phyloP scores from a whole-genome alignment of 805 yeast species.

The Starmerella geochares region DNA sequence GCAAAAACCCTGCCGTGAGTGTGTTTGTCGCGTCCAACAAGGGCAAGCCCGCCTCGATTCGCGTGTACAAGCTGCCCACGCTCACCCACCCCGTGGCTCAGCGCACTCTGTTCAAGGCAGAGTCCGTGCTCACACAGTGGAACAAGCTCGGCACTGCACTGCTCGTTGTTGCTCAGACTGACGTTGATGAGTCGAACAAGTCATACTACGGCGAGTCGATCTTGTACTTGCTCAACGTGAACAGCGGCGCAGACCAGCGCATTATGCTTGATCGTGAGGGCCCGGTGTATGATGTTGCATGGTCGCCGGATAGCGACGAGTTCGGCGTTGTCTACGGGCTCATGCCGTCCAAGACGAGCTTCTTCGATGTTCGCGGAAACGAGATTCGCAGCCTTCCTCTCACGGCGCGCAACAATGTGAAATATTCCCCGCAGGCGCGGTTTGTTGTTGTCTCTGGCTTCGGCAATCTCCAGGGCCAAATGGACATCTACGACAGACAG shows the following conservation, averaged over 20 bases:
- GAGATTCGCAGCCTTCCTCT: slow-evolving; percentile 71
- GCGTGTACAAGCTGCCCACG: slow-evolving; percentile 71
- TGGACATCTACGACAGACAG: slow-evolving; percentile 87
- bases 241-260: slow-evolving; percentile 70
- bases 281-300: slow-evolving; percentile 92
- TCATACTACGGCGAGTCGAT: slow-evolving; percentile 96
- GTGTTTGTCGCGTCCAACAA: slow-evolving; percentile 76
- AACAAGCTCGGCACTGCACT: slow-evolving; percentile 88
- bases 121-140: slow-evolving; percentile 86
- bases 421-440: slow-evolving; percentile 89
- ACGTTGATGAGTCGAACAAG: slow-evolving; percentile 86
- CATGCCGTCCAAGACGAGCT: slow-evolving; percentile 94
- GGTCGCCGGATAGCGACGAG: slow-evolving; percentile 95
- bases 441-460: slow-evolving; percentile 91
- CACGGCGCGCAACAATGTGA: slow-evolving; percentile 78
- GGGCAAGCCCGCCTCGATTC: slow-evolving; percentile 83
- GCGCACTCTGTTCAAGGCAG: slow-evolving; percentile 91
- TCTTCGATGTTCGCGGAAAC: slow-evolving; percentile 90
- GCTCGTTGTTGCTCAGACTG: slow-evolving; percentile 87
- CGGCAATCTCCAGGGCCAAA: slow-evolving; percentile 94
- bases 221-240: slow-evolving; percentile 78
- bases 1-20: slow-evolving; percentile 80
- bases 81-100: slow-evolving; percentile 68
- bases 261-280: slow-evolving; percentile 84
- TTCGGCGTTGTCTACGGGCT: slow-evolving; percentile 95